Base-by-base conservation (phyloP, 805 yeast genomes). In the Teunomyces funiuensis region DNA sequence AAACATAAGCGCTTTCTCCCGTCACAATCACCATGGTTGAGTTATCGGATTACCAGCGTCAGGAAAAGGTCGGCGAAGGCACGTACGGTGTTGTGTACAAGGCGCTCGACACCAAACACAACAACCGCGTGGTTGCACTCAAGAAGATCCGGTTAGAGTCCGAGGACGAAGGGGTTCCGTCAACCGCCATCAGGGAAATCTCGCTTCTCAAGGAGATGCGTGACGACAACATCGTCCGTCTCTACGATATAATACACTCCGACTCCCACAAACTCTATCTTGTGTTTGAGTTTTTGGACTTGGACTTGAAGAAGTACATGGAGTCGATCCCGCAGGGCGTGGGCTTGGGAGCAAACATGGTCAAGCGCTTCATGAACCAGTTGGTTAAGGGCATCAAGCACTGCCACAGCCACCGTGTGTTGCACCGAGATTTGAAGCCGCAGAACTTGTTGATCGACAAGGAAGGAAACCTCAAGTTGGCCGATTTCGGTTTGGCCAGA, bases 61-160 rank as follows among this genome's bases (percentile, higher is more conserved):
- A 91, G 50, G 99, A 93, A 63, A 93, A 93, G 65, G 88, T 93
- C 39, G 99, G 99, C 34, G 99, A 93, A 69, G 97, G 95, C 47
- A 91, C 99, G 2, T 91, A 93, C 61, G 99, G 99, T 40, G 97
- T 95, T 23, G 99, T 93, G 8, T 93, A 93, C 69, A 93, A 91
- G 63, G 99, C 99, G 1, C 73, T 89, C 39, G 97, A 91, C 60
- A 80, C 82, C 36, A 83, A 80, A 51, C 89, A 91, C 60, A 86
- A 89, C 52, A 91, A 91, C 67, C 78, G 97, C n/a, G 80, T 89
- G 33, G 99, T 93, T 27, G 99, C 99, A 0, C 71, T 93, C 53
- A 93, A 93, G 65, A 95, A 93, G 67, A 95, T 93, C 62, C 80
- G 98, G 44, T 70, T 93, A 40, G 99, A 93, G 61, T 88, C 95